These are phyloP conservation scores for Globisporangium polare DNA, from an alignment of 352 stramenopile species.

Conservation along the genomic window DNA sequence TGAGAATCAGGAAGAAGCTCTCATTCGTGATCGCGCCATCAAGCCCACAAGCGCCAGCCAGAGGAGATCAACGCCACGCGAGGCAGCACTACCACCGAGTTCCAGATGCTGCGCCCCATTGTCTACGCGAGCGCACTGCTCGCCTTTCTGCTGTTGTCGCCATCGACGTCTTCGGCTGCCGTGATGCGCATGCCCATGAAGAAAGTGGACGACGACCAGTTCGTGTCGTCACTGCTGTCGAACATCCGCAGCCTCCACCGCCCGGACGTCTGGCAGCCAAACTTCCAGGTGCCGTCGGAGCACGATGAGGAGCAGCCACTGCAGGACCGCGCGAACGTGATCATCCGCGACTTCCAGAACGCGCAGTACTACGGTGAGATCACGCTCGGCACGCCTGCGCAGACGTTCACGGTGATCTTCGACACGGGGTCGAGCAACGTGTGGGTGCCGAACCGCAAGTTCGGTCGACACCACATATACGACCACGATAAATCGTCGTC, in stretches of 20 bases:
- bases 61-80: neutral
- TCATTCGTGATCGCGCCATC: neutral
- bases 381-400: slow-evolving; percentile 30
- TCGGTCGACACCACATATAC: slow-evolving; percentile 43
- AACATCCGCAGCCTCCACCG: slow-evolving; percentile 36
- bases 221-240: slow-evolving; percentile 49
- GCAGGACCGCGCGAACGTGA: slow-evolving; percentile 33
- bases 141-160: slow-evolving; percentile 10
- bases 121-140: slow-evolving; percentile 13
- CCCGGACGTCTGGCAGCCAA: slow-evolving; percentile 44
- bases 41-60: slow-evolving; percentile 1
- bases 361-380: slow-evolving; percentile 94
- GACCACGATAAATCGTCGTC: slow-evolving; percentile 54
- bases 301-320: slow-evolving; percentile 3
- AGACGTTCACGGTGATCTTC: slow-evolving; percentile 32
- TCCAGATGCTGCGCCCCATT: slow-evolving; percentile 14
- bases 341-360: slow-evolving; percentile 91
- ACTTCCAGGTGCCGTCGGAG: slow-evolving; percentile 16
- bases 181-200: slow-evolving; percentile 69
- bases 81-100: neutral
- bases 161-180: slow-evolving; percentile 12
- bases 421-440: slow-evolving; percentile 32
- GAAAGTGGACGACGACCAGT: slow-evolving; percentile 62
- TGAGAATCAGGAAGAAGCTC: neutral
- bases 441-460: slow-evolving; percentile 24